Conservation (phyloP, 208 protist genomes). For the Acanthamoeba sp. region DNA sequence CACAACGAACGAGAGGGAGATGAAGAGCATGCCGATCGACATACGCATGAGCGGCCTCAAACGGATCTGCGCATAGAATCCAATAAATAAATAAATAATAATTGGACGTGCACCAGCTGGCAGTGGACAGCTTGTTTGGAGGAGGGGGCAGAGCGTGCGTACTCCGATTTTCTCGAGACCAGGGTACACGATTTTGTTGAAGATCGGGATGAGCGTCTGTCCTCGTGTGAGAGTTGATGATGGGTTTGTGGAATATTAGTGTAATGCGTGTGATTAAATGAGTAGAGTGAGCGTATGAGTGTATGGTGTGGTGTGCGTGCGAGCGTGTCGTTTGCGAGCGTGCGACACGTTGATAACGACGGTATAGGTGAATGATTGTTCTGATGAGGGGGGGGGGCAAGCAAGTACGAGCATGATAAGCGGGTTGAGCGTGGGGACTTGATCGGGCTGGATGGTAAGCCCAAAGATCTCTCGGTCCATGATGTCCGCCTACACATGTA, state of each 20-base stretch:
- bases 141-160: not conserved
- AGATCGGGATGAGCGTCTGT: slow-evolving; percentile 82
- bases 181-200: slow-evolving; percentile 82
- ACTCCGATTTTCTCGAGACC: slow-evolving; percentile 65
- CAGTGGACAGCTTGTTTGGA: not conserved
- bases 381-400: too few relatives aligned
- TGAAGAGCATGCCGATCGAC: slow-evolving; percentile 82
- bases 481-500: slow-evolving; percentile 72
- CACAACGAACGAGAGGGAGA: slow-evolving; percentile 78
- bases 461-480: slow-evolving; percentile 83
- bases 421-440: slow-evolving; percentile 84
- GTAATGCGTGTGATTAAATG: too few relatives aligned
- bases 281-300: not conserved
- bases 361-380: too few relatives aligned
- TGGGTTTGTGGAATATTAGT: too few relatives aligned
- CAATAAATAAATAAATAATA: not conserved
- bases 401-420: slow-evolving; percentile 81
- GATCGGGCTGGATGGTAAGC: slow-evolving; percentile 78
- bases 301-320: not conserved
- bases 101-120: not conserved
- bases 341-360: too few relatives aligned
- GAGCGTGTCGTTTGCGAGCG: too few relatives aligned
- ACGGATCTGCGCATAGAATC: slow-evolving; percentile 15
- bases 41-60: slow-evolving; percentile 80
- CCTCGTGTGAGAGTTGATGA: not conserved